Percentiles rank a stretch among this genome's conserved stretches.
These are phyloP conservation scores for Somion occarium DNA, from an alignment of 1,284 basidiomycete species.

Conservation along the genomic window DNA sequence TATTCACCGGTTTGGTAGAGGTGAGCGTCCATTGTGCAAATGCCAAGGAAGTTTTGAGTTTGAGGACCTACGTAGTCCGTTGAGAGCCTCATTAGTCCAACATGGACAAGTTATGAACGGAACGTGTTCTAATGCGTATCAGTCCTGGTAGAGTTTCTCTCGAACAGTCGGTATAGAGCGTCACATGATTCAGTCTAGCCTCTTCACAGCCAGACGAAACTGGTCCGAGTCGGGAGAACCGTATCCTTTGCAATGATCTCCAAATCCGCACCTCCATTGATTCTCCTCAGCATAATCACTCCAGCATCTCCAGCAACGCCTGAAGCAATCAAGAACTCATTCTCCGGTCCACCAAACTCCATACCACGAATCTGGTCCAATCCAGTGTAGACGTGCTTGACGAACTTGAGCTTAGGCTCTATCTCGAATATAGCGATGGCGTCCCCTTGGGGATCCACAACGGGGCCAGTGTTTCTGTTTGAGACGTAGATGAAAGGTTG, in stretches of 20 bases:
- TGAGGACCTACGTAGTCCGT: too few species aligned
- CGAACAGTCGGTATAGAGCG: too few species aligned
- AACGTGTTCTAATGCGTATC: too few species aligned
- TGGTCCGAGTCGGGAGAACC: conserved; percentile 45
- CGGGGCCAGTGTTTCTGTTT: conserved; percentile 34
- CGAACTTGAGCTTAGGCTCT: conserved; percentile 27
- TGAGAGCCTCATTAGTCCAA: too few species aligned
- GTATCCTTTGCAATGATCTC: conserved; percentile 47
- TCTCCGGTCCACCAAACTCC: conserved; percentile 50
- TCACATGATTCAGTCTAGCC: too few species aligned
- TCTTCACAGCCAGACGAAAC: conserved; percentile 41
- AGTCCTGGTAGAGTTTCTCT: too few species aligned
- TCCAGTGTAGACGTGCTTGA: conserved; percentile 58
- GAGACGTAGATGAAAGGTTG: conserved; percentile 33
- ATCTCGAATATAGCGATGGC: conserved; percentile 32
- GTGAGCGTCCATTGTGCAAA: too few species aligned
- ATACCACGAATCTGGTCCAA: conserved; percentile 61
- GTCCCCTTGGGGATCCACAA: conserved; percentile 31
- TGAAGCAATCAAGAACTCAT: conserved; percentile 50
- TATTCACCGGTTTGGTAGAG: too few species aligned
- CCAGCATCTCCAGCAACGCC: conserved; percentile 51
- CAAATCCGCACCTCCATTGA: conserved; percentile 48
- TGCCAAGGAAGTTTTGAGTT: too few species aligned
- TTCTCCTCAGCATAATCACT: conserved; percentile 48
- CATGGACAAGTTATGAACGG: too few species aligned